These are phyloP conservation scores for Backusella liffmaniae DNA, from an alignment of 192 early-diverging fungal species.

Conservation along the genomic window DNA sequence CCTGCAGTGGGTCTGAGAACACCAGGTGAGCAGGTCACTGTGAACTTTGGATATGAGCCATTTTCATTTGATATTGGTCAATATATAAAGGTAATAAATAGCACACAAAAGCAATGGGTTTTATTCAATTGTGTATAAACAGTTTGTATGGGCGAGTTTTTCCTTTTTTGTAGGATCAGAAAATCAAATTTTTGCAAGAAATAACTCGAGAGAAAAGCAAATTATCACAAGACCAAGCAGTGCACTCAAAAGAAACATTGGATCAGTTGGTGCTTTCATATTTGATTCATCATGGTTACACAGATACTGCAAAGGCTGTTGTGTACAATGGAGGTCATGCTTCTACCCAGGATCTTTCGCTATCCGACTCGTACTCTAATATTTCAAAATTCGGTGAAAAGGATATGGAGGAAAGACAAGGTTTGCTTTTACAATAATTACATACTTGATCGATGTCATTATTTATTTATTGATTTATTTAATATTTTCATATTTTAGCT, in stretches of 20 bases:
- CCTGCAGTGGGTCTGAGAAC: conserved; percentile 77
- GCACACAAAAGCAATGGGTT: background rate
- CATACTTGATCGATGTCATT: background rate
- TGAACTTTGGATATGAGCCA: conserved; percentile 72
- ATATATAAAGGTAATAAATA: conserved; percentile 52
- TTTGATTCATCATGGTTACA: conserved; percentile 82
- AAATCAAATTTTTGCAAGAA: conserved; percentile 11
- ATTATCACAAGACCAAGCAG: background rate
- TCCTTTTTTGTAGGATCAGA: conserved; percentile 7
- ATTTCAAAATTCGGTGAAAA: background rate
- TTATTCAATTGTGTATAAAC: background rate
- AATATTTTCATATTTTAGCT: conserved; percentile 24
- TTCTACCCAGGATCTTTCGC: background rate
- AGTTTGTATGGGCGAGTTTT: background rate
- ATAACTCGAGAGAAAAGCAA: background rate
- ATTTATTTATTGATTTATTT: too few species aligned
- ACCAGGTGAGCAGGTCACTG: conserved; percentile 66
- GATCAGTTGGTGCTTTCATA: conserved; percentile 76
- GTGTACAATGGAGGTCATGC: background rate
- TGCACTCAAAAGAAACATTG: conserved; percentile 18
- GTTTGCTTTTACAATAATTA: background rate
- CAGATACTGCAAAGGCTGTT: conserved; percentile 73
- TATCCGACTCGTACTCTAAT: background rate
- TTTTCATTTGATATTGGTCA: conserved; percentile 76
- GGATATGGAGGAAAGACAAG: conserved; percentile 12